Evolutionary conservation across 208 protist species (phyloP).

Genomic region (Crithidia thermophila): DNA sequence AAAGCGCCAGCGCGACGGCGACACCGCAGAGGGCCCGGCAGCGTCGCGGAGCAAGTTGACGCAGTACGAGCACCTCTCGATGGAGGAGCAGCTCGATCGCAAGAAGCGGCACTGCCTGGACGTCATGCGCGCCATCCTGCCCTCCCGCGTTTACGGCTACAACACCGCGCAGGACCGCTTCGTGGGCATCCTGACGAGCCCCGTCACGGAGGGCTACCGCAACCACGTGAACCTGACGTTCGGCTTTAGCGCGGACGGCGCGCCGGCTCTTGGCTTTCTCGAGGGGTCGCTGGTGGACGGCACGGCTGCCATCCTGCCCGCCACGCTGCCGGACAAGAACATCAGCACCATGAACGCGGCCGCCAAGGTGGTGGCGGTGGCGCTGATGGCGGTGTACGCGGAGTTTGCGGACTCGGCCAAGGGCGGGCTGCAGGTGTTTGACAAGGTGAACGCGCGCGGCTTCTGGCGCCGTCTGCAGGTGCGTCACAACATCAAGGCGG

Average conservation of each 20-base stretch:
- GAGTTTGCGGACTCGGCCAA: slow-evolving; percentile 37
- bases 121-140: slow-evolving; percentile 55
- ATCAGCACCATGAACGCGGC: slow-evolving; percentile 70
- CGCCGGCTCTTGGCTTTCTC: slow-evolving; percentile 64
- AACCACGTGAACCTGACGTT: slow-evolving; percentile 94
- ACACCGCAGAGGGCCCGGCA: neutral
- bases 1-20: slow-evolving; percentile 56
- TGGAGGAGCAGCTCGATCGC: slow-evolving; percentile 76
- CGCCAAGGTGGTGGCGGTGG: slow-evolving; percentile 53
- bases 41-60: slow-evolving; percentile 54
- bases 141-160: slow-evolving; percentile 33
- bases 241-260: slow-evolving; percentile 61
- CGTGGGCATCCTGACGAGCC: slow-evolving; percentile 73
- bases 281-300: slow-evolving; percentile 81
- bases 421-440: slow-evolving; percentile 58
- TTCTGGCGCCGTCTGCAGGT: slow-evolving; percentile 93
- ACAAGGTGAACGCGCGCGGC: slow-evolving; percentile 77
- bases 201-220: slow-evolving; percentile 80
- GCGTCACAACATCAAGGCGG: slow-evolving; percentile 85
- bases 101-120: slow-evolving; percentile 77
- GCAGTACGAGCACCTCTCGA: slow-evolving; percentile 67
- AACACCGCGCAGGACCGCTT: slow-evolving; percentile 47
- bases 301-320: slow-evolving; percentile 59
- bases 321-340: slow-evolving; percentile 39
- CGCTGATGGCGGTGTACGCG: slow-evolving; percentile 49